Evolutionary conservation across 1,139 yeast genomes (phyloP), one percentile per base, ranked within the genome.

Genomic region (Debaryomyces fabryi): DNA sequence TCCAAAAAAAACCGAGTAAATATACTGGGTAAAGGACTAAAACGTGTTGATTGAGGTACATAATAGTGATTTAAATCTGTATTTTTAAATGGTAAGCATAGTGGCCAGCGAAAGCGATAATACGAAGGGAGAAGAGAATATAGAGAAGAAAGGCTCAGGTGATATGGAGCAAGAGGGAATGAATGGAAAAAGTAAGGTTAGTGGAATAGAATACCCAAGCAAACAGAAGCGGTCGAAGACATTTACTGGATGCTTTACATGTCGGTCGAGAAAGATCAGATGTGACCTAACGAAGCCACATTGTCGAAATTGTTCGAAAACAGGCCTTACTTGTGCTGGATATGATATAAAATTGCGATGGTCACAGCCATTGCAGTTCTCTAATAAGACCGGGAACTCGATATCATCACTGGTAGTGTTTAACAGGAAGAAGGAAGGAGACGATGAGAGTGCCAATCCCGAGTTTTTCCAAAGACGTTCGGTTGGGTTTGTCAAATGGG

Each of bases 281-380:
- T 79, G 83, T 59, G 84, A 78, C 54, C 65, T 76, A 32, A 55
- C 57, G 13, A 65, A 67, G 49, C 84, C 83, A 1, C 57, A 51
- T 13, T 79, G 84, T 58, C 60, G 62, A 15, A 70, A 76, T 44
- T 79, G 84, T 58, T 47, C 58, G 12, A 70, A 68, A 48, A 67
- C 71, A 61, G 83, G 85, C 0, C 62, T 86, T 21, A 71, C 74
- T 4, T 90, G 97, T 61, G 90, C 87, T 29, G 97, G 97, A 0
- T 90, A 89, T 59, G 89, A 83, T 51, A 85, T 90, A 53, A 88
- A 86, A 53, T 76, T 90, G 24, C 72, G 91, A 53, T 90, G 97
- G 97, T 81, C 87, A 8, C 68, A 68, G 20, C 83, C 87, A 2
- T 68, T 83, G 5, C 64, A 69, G 47, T 83, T 81, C 53, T 74